Evolutionary conservation across 2,329 filamentous ascomycete genomes (phyloP), one percentile per base, ranked within the genome.

Genomic region (Aureobasidium pullulans): DNA sequence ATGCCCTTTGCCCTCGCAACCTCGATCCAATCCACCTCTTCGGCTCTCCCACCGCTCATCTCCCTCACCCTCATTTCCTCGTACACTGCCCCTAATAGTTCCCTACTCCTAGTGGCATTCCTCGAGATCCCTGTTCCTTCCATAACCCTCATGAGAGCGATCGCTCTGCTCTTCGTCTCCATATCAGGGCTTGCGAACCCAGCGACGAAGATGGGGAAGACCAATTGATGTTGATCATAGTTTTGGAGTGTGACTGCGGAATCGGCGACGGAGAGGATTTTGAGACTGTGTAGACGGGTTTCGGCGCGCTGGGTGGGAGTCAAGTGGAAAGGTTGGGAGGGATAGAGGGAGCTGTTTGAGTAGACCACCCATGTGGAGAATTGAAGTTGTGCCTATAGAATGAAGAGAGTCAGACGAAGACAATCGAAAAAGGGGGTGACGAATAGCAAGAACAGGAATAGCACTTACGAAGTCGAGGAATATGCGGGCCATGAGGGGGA

Each of bases 151-250:
- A 83, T 72, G 52, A 82, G 64, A n/a, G 78, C 73, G 59, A 82
- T 69, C 1, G 77, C 77, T 63, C 73, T 70, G 57, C 71, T 70
- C 65, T 82, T 79, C 19, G 76, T 71, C 5, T 70, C 70, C 8
- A 69, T 69, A 28, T 75, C 71, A 0, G 66, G 69, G 1, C 72
- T 69, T 10, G 76, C 75, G 16, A 77, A 73, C 3, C 80, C 81
- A 0, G 80, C 78, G 60, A 84, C 75, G 65, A 84, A 83, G 0
- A 82, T 63, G 0, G 81, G 80, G 62, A 83, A 82, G 2, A 80
- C 72, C 4, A 79, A 66, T 59, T 78, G 78, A 23, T 77, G 73
- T 15, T 74, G 72, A 46, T 78, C 73, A 13, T 73, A 70, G 10
- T 72, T 72, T 4, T 70, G 69, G 2, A 68, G 67, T 16, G 71